Percentiles rank a stretch among this genome's conserved stretches.
Conservation (phyloP, 2,329 filamentous ascomycete species). For the Fusarium temperatum region DNA sequence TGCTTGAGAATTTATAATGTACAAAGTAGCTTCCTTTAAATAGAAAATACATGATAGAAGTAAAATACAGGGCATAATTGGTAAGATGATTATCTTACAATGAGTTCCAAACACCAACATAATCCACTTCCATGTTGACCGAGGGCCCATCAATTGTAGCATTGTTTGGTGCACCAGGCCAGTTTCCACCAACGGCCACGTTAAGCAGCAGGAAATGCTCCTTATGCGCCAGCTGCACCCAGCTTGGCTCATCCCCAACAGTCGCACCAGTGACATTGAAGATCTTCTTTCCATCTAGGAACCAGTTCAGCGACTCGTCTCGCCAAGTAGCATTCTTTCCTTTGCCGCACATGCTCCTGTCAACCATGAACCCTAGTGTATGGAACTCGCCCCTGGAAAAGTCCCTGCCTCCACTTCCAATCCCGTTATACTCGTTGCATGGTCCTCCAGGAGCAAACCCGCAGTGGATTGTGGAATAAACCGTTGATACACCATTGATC, state of each 20-base stretch:
- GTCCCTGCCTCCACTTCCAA: not conserved
- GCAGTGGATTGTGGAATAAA: not conserved
- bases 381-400: not conserved
- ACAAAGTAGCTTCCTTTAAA: not conserved
- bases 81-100: not conserved
- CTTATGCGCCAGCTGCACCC: not conserved
- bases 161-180: not conserved
- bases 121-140: not conserved
- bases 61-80: not conserved
- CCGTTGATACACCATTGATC: not conserved
- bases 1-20: not conserved
- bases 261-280: not conserved
- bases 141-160: not conserved
- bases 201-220: not conserved
- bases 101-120: not conserved
- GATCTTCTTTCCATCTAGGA: not conserved
- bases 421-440: not conserved
- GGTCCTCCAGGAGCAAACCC: not conserved
- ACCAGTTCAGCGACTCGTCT: not conserved
- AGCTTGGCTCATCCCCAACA: not conserved
- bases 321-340: not conserved
- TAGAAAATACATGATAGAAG: not conserved
- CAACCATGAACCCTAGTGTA: not conserved
- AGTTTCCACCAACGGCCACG: not conserved
- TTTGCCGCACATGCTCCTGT: not conserved